phyloP scores from a whole-genome alignment of 2,329 filamentous ascomycete species.

The Talaromyces sp. region DNA sequence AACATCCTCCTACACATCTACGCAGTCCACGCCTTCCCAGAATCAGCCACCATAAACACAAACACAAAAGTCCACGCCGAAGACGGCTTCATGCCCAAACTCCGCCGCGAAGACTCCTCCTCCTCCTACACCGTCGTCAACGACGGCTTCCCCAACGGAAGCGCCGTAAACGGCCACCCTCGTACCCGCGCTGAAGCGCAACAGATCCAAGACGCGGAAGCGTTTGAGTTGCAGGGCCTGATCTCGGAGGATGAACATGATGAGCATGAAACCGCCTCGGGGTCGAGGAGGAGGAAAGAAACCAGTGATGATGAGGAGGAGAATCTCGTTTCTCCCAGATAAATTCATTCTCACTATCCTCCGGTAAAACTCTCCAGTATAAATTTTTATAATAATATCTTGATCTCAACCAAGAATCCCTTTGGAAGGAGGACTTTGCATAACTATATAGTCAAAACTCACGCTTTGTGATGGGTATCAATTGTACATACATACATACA shows the following conservation, averaged over 20 bases:
- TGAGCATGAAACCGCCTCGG: background rate
- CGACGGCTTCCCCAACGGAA: constrained; percentile 31
- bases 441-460: background rate
- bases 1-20: constrained; percentile 85
- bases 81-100: constrained; percentile 12
- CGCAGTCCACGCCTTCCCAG: constrained; percentile 58
- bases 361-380: background rate
- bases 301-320: constrained; percentile 31
- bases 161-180: constrained; percentile 49
- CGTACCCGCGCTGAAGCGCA: constrained; percentile 36
- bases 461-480: background rate
- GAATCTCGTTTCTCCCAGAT: background rate
- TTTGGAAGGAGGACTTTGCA: background rate
- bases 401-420: background rate
- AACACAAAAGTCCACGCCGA: constrained; percentile 12
- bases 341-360: background rate
- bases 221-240: constrained; percentile 88
- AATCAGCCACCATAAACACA: constrained; percentile 25
- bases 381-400: background rate
- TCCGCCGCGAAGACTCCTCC: constrained; percentile 14
- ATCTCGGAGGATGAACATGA: constrained; percentile 74
- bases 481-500: background rate
- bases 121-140: constrained; percentile 33
- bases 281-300: constrained; percentile 22
- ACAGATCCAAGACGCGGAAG: constrained; percentile 74